A percentile compares a stretch with the other conserved stretches of the same genome.
Evolutionary conservation across 352 stramenopile genomes (phyloP).

Genomic region (Phytophthora melonis): DNA sequence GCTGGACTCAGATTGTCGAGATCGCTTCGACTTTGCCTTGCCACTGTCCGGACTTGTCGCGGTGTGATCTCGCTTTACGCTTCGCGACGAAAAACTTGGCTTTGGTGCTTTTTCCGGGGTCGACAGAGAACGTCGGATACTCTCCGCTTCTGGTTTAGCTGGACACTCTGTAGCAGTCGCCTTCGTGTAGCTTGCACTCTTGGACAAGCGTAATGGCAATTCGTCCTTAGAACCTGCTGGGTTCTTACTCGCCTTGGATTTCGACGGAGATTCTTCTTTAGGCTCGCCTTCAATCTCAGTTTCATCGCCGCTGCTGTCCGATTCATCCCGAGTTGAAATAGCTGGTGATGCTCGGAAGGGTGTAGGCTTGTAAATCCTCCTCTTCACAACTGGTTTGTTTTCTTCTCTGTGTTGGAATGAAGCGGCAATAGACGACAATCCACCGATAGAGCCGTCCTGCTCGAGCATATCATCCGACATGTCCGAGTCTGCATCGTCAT

Average conservation of each 20-base stretch:
- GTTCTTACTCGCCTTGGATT: conserved; percentile 5
- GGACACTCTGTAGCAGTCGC: background rate
- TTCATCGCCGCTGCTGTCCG: conserved; percentile 64
- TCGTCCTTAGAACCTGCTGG: background rate
- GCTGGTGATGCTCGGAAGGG: conserved; percentile 45
- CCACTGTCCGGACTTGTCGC: background rate
- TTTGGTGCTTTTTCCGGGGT: conserved; percentile 31
- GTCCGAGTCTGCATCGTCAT: conserved; percentile 59
- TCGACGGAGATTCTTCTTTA: conserved; percentile 37
- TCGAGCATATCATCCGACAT: conserved; percentile 82
- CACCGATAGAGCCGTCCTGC: conserved; percentile 57
- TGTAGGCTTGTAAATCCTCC: conserved; percentile 54
- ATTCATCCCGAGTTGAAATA: conserved; percentile 36
- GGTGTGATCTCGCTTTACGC: conserved; percentile 25
- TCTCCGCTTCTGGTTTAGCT: background rate
- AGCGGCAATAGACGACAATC: conserved; percentile 64
- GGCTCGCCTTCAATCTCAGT: conserved; percentile 74
- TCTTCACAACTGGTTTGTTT: conserved; percentile 33
- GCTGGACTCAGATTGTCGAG: conserved; percentile 17
- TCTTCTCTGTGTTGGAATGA: conserved; percentile 49
- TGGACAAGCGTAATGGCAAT: conserved; percentile 15
- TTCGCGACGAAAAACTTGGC: background rate
- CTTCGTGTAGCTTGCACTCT: conserved; percentile 31
- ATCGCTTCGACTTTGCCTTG: conserved; percentile 29
- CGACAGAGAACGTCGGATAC: conserved; percentile 33